Evolutionary conservation across 1,284 basidiomycete genomes (phyloP), one percentile per base, ranked within the genome.

Genomic region (Ganoderma multipileum): DNA sequence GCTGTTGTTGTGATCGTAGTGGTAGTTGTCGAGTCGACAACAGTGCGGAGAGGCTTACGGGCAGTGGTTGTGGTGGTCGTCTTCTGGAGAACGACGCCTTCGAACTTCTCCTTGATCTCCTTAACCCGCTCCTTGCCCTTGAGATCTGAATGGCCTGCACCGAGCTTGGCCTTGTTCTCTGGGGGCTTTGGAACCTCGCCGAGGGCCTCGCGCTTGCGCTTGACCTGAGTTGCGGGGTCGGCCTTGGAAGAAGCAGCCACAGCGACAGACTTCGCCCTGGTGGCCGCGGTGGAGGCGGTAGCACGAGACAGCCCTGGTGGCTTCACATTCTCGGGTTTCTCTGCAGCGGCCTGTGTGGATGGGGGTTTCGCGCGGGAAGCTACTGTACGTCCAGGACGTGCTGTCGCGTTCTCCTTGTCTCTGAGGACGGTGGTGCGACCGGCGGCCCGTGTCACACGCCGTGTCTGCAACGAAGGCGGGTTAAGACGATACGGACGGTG

Each of bases 181-280:
- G 85, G 81, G 26, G 85, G 81, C 62, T 84, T 81, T 4, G 88
- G 84, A 30, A 92, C 88, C 78, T 93, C 91, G 39, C 88, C 89
- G 38, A 93, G 82, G 3, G 91, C 90, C 67, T 92, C 90, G 61
- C 92, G 89, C 78, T 94, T 93, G 70, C 91, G 85, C 80, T 94
- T 94, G 60, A 85, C 87, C 71, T 80, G 78, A 12, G 83, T 82
- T 12, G 83, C 76, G 3, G 73, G 72, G 33, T 85, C 83, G 18
- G 79, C 74, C 67, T 87, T 86, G 66, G 81, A 70, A 65, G 81
- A 41, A n/a, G 75, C 47, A 41, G 78, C 64, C 41, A 72, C 65
- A 60, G 75, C 71, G 23, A 74, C 68, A 20, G 76, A 70, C 73
- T 80, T 80, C n/a, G 80, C 76, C 47, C 79, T 76, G n/a, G 79